These are phyloP conservation scores for Aspergillus sclerotiicarbonarius DNA, from an alignment of 495 filamentous ascomycete species.

Conservation along the genomic window DNA sequence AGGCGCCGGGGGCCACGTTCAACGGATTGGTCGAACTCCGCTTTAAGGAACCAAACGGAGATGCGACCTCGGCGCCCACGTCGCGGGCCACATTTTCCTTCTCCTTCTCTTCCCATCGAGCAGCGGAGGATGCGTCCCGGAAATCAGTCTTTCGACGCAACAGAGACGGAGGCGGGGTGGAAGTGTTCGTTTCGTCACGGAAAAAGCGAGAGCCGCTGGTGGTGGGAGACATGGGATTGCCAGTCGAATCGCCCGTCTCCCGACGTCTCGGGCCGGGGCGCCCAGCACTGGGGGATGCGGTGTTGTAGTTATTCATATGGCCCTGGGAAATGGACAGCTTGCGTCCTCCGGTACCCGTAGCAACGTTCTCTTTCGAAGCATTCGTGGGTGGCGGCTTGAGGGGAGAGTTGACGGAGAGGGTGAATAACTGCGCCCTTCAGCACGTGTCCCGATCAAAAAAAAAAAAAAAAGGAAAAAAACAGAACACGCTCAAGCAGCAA, in stretches of 20 bases:
- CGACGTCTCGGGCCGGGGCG: constrained; percentile 76
- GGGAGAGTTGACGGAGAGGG: constrained; percentile 85
- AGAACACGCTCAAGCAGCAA: too few relatives aligned
- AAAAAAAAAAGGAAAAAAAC: not conserved
- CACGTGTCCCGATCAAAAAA: constrained; percentile 13
- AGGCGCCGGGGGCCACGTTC: constrained; percentile 46
- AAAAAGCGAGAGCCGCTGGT: constrained; percentile 50
- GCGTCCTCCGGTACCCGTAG: constrained; percentile 58
- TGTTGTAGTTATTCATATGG: constrained; percentile 43
- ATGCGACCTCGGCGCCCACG: constrained; percentile 39
- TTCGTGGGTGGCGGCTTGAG: constrained; percentile 79
- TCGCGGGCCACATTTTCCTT: constrained; percentile 42
- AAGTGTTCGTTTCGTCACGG: constrained; percentile 58
- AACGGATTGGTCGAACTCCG: constrained; percentile 69
- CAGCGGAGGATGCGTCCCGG: constrained; percentile 44
- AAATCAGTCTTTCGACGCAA: constrained; percentile 73
- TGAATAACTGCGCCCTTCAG: constrained; percentile 60
- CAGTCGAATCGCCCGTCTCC: constrained; percentile 76
- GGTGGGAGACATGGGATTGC: constrained; percentile 59
- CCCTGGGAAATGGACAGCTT: constrained; percentile 71
- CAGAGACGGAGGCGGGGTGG: constrained; percentile 63
- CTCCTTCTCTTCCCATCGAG: constrained; percentile 40
- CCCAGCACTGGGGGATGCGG: constrained; percentile 57
- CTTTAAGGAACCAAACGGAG: constrained; percentile 62
- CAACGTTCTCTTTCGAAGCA: constrained; percentile 64